Base-by-base conservation (phyloP, 2,329 filamentous ascomycete genomes). In the Apiospora arundinis region DNA sequence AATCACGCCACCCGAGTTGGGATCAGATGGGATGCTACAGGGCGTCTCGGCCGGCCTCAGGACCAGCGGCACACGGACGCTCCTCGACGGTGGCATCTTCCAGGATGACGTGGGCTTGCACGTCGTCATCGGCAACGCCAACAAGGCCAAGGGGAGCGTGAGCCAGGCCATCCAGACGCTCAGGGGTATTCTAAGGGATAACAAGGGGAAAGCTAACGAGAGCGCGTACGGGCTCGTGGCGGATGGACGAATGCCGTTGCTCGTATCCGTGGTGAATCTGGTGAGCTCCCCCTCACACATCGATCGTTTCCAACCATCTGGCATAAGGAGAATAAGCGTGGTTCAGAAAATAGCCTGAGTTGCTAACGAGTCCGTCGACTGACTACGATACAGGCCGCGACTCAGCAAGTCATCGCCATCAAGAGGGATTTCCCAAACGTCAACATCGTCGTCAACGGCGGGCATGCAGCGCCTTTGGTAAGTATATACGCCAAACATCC, bases 41-140 rank as follows among this genome's bases (percentile, higher is more conserved):
- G 85, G 84, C 21, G 81, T 86, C n/a, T 85, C 82, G 71, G 80
- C 80, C 0, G 83, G 82, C 6, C 79, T 86, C 73, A 77, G 79
- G 63, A 84, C 82, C 5, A 78, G 80, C 42, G 79, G 77, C 25
- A 79, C 80, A 52, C 80, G 81, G 21, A 81, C 76, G 14, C 72
- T 83, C n/a, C 74, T 83, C 8, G 75, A 85, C 71, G 83, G 83
- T 4, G 83, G 81, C 0, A 78, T 86, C 40, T 82, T 83, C 72
- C 77, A 81, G 70, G 80, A 81, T 40, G 83, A 85, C 56, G 82
- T 85, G 4, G 84, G 81, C 3, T 72, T 86, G 56, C 84, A 86
- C 75, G 78, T 84, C 70, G 70, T 74, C 21, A 73, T 86, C 48
- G 83, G 82, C 18, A 80, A 82, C 44, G 75, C 72, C 14, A 78